A percentile compares a stretch with the other conserved stretches of the same genome.
Conservation (phyloP, 2,329 filamentous ascomycete species). For the Talaromyces amestolkiae region DNA sequence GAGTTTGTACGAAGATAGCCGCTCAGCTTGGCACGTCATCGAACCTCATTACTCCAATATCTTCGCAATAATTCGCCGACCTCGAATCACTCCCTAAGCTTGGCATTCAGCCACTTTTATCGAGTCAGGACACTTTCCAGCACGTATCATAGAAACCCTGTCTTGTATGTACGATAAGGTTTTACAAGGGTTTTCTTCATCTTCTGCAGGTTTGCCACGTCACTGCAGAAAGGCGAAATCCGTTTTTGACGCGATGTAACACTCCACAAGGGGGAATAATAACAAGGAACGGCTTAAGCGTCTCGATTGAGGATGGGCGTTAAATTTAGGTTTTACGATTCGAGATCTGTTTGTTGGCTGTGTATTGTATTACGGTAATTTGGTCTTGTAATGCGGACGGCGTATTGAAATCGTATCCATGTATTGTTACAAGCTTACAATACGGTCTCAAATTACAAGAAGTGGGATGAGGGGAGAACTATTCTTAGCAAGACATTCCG, state of each 20-base stretch:
- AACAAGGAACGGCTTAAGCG: neutral
- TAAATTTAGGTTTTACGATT: constrained; percentile 9
- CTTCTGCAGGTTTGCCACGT: constrained; percentile 2
- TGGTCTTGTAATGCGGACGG: neutral
- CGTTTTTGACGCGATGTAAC: constrained; percentile 10
- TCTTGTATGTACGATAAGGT: neutral
- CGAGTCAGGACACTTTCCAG: neutral
- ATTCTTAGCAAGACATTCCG: neutral
- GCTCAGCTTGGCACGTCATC: neutral
- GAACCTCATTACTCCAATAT: neutral
- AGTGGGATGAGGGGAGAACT: neutral
- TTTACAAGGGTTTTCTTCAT: neutral
- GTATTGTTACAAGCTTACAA: neutral
- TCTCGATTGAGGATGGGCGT: neutral
- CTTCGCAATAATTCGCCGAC: neutral
- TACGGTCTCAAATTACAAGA: neutral
- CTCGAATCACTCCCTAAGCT: neutral
- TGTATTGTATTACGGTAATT: neutral
- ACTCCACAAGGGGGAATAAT: constrained; percentile 1
- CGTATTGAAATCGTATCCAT: neutral
- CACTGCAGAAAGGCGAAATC: neutral
- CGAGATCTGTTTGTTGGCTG: neutral
- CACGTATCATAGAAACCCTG: neutral
- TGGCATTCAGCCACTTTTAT: neutral
- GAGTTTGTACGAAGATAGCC: neutral